Conservation (phyloP, 208 protist species). For the Wallacemonas sp. region DNA sequence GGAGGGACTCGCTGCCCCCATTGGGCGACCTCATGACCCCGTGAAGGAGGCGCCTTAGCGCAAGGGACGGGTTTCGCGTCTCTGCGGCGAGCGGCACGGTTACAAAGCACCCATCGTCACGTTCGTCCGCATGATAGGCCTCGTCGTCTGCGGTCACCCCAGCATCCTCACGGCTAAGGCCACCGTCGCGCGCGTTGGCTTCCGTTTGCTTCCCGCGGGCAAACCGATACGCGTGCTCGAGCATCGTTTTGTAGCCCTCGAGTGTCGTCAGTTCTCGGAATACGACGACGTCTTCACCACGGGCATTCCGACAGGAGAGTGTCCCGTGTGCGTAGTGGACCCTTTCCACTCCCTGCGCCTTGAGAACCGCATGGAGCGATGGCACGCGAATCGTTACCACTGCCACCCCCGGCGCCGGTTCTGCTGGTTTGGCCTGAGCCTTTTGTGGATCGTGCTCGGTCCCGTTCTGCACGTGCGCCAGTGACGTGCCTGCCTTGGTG, state of each 20-base stretch:
- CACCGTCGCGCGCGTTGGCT: no score
- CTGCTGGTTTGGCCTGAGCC: no score
- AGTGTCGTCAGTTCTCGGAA: constrained; percentile 8
- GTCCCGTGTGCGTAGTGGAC: background rate
- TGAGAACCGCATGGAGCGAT: background rate
- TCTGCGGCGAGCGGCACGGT: background rate
- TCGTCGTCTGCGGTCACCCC: no score
- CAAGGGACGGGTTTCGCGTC: background rate
- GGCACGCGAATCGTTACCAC: background rate
- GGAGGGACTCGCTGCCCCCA: background rate
- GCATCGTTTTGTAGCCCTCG: constrained; percentile 13
- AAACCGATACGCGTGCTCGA: constrained; percentile 21
- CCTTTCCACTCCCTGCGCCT: background rate
- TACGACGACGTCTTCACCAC: background rate
- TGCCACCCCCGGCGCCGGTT: no score
- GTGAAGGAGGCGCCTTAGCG: background rate
- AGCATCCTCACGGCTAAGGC: no score
- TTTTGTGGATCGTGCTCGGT: no score
- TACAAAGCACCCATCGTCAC: no score
- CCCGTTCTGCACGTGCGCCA: no score
- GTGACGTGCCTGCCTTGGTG: no score
- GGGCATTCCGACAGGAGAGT: background rate
- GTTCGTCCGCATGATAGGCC: no score
- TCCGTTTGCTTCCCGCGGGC: no score
- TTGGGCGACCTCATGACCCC: background rate